Evolutionary conservation across 177 flowering plant species (phyloP).

Genomic region (Vitis hybrid): DNA sequence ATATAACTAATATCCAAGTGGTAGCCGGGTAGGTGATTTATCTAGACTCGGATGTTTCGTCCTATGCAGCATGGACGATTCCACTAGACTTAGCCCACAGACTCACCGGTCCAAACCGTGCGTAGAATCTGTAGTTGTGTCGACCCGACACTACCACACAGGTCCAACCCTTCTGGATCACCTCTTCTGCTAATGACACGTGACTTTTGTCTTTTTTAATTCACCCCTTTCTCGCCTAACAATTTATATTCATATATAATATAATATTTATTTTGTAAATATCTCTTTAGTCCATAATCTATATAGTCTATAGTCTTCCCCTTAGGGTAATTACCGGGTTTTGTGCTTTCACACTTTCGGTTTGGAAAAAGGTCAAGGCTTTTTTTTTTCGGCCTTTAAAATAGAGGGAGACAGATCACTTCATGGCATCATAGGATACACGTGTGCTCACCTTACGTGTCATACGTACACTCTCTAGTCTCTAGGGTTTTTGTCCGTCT

Average conservation of each 20-base stretch:
- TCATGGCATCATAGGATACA: constrained; percentile 12
- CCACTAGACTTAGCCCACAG: not conserved
- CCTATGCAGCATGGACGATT: not conserved
- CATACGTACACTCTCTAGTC: not conserved
- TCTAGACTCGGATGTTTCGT: not conserved
- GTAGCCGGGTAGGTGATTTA: not conserved
- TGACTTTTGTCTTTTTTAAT: not conserved
- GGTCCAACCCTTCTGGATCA: not conserved
- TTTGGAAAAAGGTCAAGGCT: too few species aligned
- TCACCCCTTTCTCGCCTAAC: too few species aligned
- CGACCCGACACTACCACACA: not conserved
- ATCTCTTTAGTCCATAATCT: too few species aligned
- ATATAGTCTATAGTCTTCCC: too few species aligned
- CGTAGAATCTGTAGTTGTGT: constrained; percentile 4
- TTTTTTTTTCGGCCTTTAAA: too few species aligned
- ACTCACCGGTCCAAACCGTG: not conserved
- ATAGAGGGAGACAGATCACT: not conserved
- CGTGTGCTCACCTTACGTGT: constrained; percentile 1
- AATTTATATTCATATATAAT: too few species aligned
- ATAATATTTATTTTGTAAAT: too few species aligned
- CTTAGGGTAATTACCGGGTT: too few species aligned
- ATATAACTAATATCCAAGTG: not conserved
- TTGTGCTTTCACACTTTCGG: too few species aligned
- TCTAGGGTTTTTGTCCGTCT: not conserved
- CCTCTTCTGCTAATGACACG: not conserved